Percentiles rank a stretch among this genome's conserved stretches.
Conservation (phyloP, 2,329 filamentous ascomycete species). For the Colletotrichum brevisporum region DNA sequence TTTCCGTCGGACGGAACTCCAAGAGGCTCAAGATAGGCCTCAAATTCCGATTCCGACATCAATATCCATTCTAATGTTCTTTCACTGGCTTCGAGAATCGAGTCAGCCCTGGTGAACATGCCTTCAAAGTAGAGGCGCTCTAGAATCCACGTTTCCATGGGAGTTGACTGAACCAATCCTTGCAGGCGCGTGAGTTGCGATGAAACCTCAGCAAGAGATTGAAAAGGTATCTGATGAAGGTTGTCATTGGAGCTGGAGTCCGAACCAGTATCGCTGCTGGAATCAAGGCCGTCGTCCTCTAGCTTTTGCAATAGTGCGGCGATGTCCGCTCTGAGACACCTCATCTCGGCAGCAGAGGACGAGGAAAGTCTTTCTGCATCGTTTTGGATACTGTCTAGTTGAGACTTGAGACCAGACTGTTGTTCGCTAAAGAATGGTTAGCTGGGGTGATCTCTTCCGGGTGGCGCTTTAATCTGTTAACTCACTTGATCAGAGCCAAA, state of each 20-base stretch:
- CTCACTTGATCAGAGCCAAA: neutral
- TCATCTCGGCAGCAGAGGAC: neutral
- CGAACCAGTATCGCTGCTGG: neutral
- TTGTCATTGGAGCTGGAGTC: neutral
- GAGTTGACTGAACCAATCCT: neutral
- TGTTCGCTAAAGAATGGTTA: too few relatives aligned
- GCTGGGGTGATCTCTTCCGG: too few relatives aligned
- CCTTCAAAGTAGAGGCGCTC: neutral
- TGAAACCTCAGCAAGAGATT: neutral
- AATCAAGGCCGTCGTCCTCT: neutral
- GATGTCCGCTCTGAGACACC: neutral
- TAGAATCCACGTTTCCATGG: neutral
- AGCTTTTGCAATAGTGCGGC: neutral
- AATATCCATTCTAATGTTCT: neutral
- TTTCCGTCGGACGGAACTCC: neutral
- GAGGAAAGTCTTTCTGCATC: neutral
- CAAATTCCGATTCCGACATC: neutral
- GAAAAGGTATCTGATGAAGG: neutral
- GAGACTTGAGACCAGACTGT: neutral
- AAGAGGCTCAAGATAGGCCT: neutral
- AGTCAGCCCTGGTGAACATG: neutral
- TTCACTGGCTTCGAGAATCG: neutral
- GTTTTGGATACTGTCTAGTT: neutral
- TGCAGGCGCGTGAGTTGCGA: neutral
- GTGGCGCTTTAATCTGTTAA: too few relatives aligned